A percentile compares a stretch with the other conserved stretches of the same genome.
Conservation (phyloP, 495 filamentous ascomycete genomes). For the Penicillium steckii region DNA sequence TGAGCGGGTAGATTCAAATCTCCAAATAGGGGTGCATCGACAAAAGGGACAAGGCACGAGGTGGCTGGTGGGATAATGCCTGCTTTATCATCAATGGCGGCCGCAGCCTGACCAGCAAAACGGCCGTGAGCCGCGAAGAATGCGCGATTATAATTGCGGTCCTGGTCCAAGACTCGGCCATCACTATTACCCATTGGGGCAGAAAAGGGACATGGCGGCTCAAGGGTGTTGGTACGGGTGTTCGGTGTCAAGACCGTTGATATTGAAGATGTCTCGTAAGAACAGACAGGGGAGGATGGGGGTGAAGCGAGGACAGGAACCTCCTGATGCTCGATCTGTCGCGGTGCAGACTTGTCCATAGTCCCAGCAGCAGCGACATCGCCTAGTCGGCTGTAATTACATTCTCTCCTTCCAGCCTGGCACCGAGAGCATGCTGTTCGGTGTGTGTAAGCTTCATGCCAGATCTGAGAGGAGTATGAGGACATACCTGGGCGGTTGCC, state of each 20-base stretch:
- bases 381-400: conserved; percentile 6
- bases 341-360: not conserved
- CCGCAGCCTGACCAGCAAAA: conserved; percentile 17
- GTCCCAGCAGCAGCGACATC: not conserved
- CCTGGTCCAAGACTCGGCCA: not conserved
- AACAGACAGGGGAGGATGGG: conserved; percentile 6
- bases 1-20: conserved; percentile 5
- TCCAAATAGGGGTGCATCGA: conserved; percentile 28
- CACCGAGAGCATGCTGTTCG: conserved; percentile 12
- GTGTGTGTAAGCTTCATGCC: not conserved
- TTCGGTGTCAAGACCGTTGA: conserved; percentile 1
- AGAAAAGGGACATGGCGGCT: not conserved
- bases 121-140: conserved; percentile 19
- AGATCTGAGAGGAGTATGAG: not conserved
- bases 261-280: not conserved
- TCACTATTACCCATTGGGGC: too few species aligned
- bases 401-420: conserved; percentile 7
- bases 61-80: conserved; percentile 5
- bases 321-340: not conserved
- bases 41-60: conserved; percentile 15
- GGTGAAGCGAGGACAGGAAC: conserved; percentile 5
- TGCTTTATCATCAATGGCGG: conserved; percentile 19
- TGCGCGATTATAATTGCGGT: conserved; percentile 1
- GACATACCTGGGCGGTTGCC: conserved; percentile 25
- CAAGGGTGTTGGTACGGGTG: too few species aligned